Conservation (phyloP, 306 rosid species). For the Vigna mungo region DNA sequence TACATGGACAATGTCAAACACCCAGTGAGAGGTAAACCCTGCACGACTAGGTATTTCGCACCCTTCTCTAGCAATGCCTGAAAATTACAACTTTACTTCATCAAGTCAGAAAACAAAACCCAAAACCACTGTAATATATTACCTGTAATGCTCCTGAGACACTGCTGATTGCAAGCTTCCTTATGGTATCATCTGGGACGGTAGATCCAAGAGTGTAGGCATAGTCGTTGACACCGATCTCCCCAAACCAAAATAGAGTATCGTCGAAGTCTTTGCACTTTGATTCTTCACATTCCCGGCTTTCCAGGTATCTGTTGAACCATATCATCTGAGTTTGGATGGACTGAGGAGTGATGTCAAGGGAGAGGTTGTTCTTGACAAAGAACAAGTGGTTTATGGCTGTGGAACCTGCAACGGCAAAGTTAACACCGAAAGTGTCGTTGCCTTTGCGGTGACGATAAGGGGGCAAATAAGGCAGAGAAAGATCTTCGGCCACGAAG, state of each 20-base stretch:
- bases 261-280: constrained; percentile 61
- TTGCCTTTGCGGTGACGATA: constrained; percentile 50
- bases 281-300: constrained; percentile 52
- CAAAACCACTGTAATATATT: neutral
- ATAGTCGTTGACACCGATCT: constrained; percentile 95
- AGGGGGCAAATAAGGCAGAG: constrained; percentile 76
- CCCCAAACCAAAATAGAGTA: constrained; percentile 91
- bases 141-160: constrained; percentile 68
- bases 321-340: constrained; percentile 79
- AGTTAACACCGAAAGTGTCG: constrained; percentile 72
- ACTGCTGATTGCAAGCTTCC: constrained; percentile 61
- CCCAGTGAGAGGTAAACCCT: constrained; percentile 77
- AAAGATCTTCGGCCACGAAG: constrained; percentile 71
- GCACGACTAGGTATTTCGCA: constrained; percentile 84
- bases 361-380: constrained; percentile 74
- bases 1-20: constrained; percentile 78
- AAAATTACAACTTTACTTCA: constrained; percentile 7
- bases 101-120: neutral
- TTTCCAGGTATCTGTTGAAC: constrained; percentile 70
- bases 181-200: constrained; percentile 57
- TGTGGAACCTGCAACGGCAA: constrained; percentile 92
- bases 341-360: constrained; percentile 75
- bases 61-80: constrained; percentile 81
- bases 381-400: constrained; percentile 82
- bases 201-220: constrained; percentile 86